A percentile compares a stretch with the other conserved stretches of the same genome.
Conservation (phyloP, 2,329 filamentous ascomycete genomes). For the Orbilia quercus region DNA sequence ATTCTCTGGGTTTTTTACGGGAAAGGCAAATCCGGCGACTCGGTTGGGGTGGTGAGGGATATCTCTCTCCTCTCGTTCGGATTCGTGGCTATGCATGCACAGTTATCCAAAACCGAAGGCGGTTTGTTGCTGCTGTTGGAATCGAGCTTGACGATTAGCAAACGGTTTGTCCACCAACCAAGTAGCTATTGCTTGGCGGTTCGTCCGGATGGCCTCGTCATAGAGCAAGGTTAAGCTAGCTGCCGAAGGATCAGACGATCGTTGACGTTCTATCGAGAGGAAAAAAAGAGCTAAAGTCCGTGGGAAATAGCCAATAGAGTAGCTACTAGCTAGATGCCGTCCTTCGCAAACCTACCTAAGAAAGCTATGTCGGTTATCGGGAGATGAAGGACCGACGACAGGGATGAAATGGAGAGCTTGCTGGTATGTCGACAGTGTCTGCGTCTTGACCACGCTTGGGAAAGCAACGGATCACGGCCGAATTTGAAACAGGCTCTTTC, state of each 20-base stretch:
- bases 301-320: too few species aligned
- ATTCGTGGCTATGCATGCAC: conserved; percentile 44
- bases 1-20: not conserved
- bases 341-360: conserved; percentile 1
- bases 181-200: conserved; percentile 1
- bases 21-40: conserved; percentile 11
- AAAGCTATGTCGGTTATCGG: conserved; percentile 39
- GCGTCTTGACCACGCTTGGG: not conserved
- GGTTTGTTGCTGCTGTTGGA: conserved; percentile 36
- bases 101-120: conserved; percentile 11
- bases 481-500: conserved; percentile 24
- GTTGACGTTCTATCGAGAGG: conserved; percentile 28
- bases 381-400: conserved; percentile 42
- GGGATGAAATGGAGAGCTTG: conserved; percentile 13
- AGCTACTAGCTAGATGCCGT: conserved; percentile 21
- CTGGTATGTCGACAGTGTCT: not conserved
- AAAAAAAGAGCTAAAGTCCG: conserved; percentile 23
- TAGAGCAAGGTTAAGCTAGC: conserved; percentile 11
- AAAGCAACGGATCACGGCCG: conserved; percentile 10
- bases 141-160: conserved; percentile 4
- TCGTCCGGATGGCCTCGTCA: not conserved
- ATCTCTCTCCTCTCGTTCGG: conserved; percentile 21
- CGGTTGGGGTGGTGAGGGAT: conserved; percentile 36
- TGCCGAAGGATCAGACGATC: conserved; percentile 43
- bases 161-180: not conserved